Evolutionary conservation across 106 monocot genomes (phyloP).

Genomic region (Dendrobium chrysotoxum): DNA sequence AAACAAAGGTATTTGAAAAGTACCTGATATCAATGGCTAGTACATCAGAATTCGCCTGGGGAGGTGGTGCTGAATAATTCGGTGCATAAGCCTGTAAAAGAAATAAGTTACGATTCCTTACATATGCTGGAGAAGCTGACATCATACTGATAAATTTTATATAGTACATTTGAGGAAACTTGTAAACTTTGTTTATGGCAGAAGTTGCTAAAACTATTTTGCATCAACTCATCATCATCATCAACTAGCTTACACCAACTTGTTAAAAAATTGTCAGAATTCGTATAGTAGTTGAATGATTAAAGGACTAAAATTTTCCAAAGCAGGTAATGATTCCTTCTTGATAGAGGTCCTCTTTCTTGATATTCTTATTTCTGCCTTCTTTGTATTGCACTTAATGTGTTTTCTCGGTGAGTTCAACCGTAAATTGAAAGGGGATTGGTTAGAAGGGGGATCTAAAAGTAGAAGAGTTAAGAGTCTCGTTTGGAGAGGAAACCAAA

Average conservation of each 20-base stretch:
- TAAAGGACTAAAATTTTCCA: not conserved
- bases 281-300: not conserved
- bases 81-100: slow-evolving; percentile 61
- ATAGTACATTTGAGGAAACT: not conserved
- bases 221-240: not conserved
- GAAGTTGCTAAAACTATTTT: not conserved
- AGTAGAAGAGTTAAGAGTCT: no score
- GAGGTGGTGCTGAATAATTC: slow-evolving; percentile 58
- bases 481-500: no score
- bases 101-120: not conserved
- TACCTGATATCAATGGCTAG: slow-evolving; percentile 90
- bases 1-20: not conserved
- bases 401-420: no score
- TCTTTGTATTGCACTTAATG: no score
- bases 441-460: no score
- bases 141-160: not conserved
- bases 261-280: not conserved
- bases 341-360: no score
- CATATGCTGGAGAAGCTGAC: not conserved
- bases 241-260: not conserved
- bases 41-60: slow-evolving; percentile 40
- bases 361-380: no score
- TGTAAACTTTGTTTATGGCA: not conserved
- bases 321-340: not conserved
- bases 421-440: no score